Percentiles rank a stretch among this genome's conserved stretches.
These are phyloP conservation scores for Candida hungchunana DNA, from an alignment of 805 yeast species.

Conservation along the genomic window DNA sequence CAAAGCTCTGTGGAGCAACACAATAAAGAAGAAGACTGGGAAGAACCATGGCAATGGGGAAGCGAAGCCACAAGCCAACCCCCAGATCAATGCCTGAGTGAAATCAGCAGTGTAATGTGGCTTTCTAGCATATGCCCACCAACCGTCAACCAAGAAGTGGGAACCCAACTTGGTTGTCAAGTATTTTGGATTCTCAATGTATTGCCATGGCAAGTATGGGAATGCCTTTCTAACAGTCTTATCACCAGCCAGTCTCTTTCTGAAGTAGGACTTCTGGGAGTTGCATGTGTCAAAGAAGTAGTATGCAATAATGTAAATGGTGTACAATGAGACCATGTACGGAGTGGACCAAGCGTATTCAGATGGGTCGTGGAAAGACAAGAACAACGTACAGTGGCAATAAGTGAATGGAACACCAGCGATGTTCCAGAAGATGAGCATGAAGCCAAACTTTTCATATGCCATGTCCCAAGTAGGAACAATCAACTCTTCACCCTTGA, in stretches of 20 bases:
- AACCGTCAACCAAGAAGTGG: conserved; percentile 82
- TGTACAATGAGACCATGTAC: conserved; percentile 56
- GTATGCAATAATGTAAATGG: conserved; percentile 63
- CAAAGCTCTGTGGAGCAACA: conserved; percentile 80
- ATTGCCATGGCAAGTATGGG: conserved; percentile 88
- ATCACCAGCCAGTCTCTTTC: conserved; percentile 82
- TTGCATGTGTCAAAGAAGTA: conserved; percentile 93
- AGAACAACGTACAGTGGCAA: conserved; percentile 85
- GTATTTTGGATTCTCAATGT: conserved; percentile 77
- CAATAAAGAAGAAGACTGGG: conserved; percentile 86
- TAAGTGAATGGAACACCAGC: conserved; percentile 99
- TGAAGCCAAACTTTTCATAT: conserved; percentile 98
- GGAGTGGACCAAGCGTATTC: conserved; percentile 71
- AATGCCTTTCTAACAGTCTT: conserved; percentile 72
- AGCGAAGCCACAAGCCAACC: conserved; percentile 78
- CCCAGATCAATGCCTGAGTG: conserved; percentile 87
- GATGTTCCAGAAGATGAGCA: conserved; percentile 97
- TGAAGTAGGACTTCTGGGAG: conserved; percentile 91
- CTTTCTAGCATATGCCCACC: conserved; percentile 92
- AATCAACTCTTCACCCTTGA: conserved; percentile 95
- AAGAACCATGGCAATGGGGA: conserved; percentile 95
- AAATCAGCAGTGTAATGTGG: conserved; percentile 94
- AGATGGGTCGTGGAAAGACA: conserved; percentile 76
- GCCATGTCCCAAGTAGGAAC: conserved; percentile 99
- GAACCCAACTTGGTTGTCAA: conserved; percentile 85